Evolutionary conservation across 805 yeast genomes (phyloP).

Genomic region (Pichia kluyveri): DNA sequence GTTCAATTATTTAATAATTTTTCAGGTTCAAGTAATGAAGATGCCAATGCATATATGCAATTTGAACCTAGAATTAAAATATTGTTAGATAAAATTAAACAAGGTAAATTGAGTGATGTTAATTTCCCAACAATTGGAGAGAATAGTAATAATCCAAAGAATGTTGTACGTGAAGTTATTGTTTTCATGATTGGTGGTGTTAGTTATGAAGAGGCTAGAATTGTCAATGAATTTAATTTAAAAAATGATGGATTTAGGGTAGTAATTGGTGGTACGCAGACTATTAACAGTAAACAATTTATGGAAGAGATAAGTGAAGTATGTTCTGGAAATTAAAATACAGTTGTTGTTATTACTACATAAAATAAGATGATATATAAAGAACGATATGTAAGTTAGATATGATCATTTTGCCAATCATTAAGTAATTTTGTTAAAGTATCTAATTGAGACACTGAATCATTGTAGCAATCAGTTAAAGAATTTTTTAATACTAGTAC

Average conservation of each 20-base stretch:
- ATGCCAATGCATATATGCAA: conserved; percentile 81
- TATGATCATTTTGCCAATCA: conserved; percentile 62
- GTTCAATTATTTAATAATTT: conserved; percentile 24
- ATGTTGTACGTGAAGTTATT: conserved; percentile 55
- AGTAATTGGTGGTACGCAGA: conserved; percentile 74
- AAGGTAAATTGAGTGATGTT: conserved; percentile 29
- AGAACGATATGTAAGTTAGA: conserved; percentile 23
- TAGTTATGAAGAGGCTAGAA: conserved; percentile 85
- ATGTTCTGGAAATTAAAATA: too few species aligned
- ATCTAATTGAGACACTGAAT: conserved; percentile 61
- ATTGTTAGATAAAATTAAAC: conserved; percentile 32
- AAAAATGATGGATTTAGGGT: conserved; percentile 51
- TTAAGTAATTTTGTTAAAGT: conserved; percentile 60
- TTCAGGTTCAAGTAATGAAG: conserved; percentile 29
- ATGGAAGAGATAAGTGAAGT: conserved; percentile 20
- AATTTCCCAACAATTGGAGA: conserved; percentile 4
- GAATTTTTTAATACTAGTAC: conserved; percentile 25
- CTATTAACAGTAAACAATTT: conserved; percentile 38
- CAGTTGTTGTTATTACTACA: too few species aligned
- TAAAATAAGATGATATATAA: not conserved
- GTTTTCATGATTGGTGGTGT: conserved; percentile 79
- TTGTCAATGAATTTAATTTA: conserved; percentile 62
- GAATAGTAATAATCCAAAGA: conserved; percentile 7
- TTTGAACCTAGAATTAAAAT: conserved; percentile 67
- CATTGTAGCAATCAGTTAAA: conserved; percentile 43